phyloP scores from a whole-genome alignment of 768 basidiomycete species.

The Russula vinacea region DNA sequence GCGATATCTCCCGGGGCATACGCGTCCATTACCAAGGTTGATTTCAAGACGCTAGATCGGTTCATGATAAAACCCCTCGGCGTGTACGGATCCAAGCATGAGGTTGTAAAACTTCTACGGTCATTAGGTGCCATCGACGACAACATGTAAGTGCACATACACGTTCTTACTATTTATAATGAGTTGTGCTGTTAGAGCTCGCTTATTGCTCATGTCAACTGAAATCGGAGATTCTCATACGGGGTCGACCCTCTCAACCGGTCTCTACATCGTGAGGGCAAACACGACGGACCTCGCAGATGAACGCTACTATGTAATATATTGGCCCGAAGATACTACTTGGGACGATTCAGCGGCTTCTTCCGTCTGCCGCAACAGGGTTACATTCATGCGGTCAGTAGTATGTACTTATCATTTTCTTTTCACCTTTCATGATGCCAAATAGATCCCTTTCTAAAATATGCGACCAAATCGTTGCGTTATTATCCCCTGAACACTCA shows the following conservation, averaged over 20 bases:
- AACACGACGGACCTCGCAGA: constrained; percentile 22
- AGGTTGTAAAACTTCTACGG: constrained; percentile 47
- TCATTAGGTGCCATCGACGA: constrained; percentile 40
- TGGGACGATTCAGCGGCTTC: constrained; percentile 52
- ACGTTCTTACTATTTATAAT: not conserved
- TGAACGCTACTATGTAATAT: constrained; percentile 46
- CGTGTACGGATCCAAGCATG: constrained; percentile 52
- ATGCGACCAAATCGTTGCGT: constrained; percentile 52
- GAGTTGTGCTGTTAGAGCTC: constrained; percentile 25
- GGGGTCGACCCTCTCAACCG: constrained; percentile 44
- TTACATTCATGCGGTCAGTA: constrained; percentile 59
- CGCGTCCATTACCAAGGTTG: constrained; percentile 50
- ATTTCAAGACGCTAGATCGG: constrained; percentile 52
- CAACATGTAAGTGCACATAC: constrained; percentile 38
- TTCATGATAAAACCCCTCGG: constrained; percentile 50
- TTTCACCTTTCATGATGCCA: not conserved
- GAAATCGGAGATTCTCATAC: constrained; percentile 25
- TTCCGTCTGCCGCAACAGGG: constrained; percentile 49
- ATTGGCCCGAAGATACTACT: constrained; percentile 60
- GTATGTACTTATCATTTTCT: not conserved
- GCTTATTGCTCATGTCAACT: constrained; percentile 24
- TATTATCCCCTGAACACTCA: constrained; percentile 51
- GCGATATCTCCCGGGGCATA: constrained; percentile 51
- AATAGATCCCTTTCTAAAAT: constrained; percentile 31
- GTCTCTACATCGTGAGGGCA: constrained; percentile 45